phyloP scores from a whole-genome alignment of 164 flowering plant species.

The Buxus sempervirens region DNA sequence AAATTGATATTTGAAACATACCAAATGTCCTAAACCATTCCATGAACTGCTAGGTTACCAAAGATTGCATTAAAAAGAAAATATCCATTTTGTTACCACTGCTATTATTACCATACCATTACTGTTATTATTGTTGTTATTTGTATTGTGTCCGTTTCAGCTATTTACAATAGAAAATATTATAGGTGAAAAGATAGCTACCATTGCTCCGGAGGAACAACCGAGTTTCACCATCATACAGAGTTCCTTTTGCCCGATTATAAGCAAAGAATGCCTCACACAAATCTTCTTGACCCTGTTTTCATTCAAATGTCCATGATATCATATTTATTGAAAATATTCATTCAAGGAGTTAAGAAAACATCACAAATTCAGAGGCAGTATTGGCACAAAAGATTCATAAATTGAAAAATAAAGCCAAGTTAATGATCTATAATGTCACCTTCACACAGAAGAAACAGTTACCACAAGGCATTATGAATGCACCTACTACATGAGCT shows the following conservation, averaged over 20 bases:
- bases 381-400: neutral
- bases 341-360: slow-evolving; percentile 1
- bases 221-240: slow-evolving; percentile 98
- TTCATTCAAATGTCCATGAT: slow-evolving; percentile 10
- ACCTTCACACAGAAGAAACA: slow-evolving; percentile 90
- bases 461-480: slow-evolving; percentile 98
- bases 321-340: neutral
- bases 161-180: neutral
- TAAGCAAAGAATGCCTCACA: slow-evolving; percentile 92
- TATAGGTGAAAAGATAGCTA: slow-evolving; percentile 19
- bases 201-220: slow-evolving; percentile 79
- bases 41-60: no score
- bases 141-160: neutral
- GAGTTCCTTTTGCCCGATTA: slow-evolving; percentile 92
- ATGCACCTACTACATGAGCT: slow-evolving; percentile 89
- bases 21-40: no score
- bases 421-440: neutral
- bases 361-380: slow-evolving; percentile 2
- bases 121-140: no score
- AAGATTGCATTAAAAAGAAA: no score
- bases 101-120: no score
- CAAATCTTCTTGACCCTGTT: slow-evolving; percentile 93
- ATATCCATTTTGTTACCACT: no score
- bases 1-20: no score
- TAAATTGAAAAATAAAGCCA: neutral